These are phyloP conservation scores for Hypoxylon perforatum DNA, from an alignment of 495 filamentous ascomycete species.

Conservation along the genomic window DNA sequence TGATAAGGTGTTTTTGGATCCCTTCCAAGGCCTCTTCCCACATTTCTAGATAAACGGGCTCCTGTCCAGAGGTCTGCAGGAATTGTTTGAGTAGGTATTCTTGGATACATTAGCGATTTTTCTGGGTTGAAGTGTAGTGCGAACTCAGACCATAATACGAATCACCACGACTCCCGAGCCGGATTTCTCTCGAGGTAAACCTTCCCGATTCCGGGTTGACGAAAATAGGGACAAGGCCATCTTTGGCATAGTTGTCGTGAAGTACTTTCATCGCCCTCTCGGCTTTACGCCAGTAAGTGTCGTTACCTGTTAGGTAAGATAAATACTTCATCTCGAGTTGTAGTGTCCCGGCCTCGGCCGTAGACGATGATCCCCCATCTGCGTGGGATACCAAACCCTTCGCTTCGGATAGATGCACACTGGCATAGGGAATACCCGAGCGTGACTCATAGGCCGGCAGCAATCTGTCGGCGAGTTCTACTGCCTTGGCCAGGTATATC, in stretches of 20 bases:
- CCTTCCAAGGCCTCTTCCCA: conserved; percentile 78
- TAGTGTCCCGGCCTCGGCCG: conserved; percentile 76
- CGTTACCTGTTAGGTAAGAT: conserved; percentile 79
- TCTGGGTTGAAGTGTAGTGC: conserved; percentile 4
- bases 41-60: conserved; percentile 77
- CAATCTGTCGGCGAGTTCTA: conserved; percentile 76
- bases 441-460: conserved; percentile 77
- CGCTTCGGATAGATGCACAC: conserved; percentile 75
- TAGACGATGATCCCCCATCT: conserved; percentile 78
- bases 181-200: conserved; percentile 78
- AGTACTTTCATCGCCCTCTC: conserved; percentile 81
- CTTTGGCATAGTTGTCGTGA: conserved; percentile 68
- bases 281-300: conserved; percentile 77
- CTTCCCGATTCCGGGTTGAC: conserved; percentile 72
- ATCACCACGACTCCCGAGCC: conserved; percentile 81
- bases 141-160: conserved; percentile 68
- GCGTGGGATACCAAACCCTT: conserved; percentile 71
- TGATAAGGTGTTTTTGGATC: conserved; percentile 78
- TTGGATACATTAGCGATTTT: conserved; percentile 21
- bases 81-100: conserved; percentile 86
- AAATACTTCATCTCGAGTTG: conserved; percentile 90
- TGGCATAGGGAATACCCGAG: conserved; percentile 78
- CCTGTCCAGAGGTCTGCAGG: conserved; percentile 70
- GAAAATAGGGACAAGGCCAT: conserved; percentile 80
- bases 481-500: conserved; percentile 80